A percentile compares a stretch with the other conserved stretches of the same genome.
Evolutionary conservation across 1,139 yeast genomes (phyloP).

Genomic region (Geotrichum europaeum): DNA sequence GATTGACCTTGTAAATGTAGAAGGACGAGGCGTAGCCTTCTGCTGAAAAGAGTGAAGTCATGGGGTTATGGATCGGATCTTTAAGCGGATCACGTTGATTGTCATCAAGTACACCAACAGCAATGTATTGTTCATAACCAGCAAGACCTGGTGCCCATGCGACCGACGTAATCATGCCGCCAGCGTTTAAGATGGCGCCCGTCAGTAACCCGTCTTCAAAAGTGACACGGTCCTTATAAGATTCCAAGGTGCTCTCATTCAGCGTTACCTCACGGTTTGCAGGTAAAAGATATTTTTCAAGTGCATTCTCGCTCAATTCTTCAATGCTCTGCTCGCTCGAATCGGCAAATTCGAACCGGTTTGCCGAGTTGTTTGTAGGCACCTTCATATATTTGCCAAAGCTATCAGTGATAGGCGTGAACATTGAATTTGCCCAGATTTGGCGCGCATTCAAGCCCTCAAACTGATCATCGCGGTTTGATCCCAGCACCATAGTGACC

Average conservation of each 20-base stretch:
- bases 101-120: conserved; percentile 49
- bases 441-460: conserved; percentile 34
- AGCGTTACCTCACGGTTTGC: conserved; percentile 3
- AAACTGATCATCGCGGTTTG: conserved; percentile 32
- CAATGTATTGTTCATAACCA: conserved; percentile 41
- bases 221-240: conserved; percentile 4
- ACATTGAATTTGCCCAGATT: conserved; percentile 36
- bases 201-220: conserved; percentile 8
- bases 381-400: conserved; percentile 12
- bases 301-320: not conserved
- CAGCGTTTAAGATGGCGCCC: conserved; percentile 26
- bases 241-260: conserved; percentile 1
- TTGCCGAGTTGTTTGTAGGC: not conserved
- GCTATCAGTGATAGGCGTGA: conserved; percentile 25
- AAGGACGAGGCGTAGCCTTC: conserved; percentile 22
- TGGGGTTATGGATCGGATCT: conserved; percentile 17
- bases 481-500: conserved; percentile 36
- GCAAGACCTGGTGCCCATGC: conserved; percentile 31
- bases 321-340: not conserved
- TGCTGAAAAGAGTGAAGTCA: conserved; percentile 23
- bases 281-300: conserved; percentile 6
- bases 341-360: not conserved
- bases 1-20: conserved; percentile 23
- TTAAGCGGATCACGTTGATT: conserved; percentile 40
- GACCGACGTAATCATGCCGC: conserved; percentile 26